Base-by-base conservation (phyloP, 1,139 yeast genomes). In the Maudiozyma humilis region DNA sequence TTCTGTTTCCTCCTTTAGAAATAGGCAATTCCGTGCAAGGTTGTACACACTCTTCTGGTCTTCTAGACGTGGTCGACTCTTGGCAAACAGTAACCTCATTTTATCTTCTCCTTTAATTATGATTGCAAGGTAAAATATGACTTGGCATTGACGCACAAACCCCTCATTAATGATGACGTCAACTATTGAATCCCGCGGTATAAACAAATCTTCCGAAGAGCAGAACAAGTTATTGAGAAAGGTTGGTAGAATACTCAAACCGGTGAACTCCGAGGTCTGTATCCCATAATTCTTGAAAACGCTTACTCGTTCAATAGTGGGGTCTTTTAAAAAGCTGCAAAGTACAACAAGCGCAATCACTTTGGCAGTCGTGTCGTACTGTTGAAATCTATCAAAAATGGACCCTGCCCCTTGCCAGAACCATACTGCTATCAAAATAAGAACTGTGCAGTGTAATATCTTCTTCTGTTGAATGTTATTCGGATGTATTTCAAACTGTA, bases 131-230 rank as follows among this genome's bases (percentile, higher is more conserved):
- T 80, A 80, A 55, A 71, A 79, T 1, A 80, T 67, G 7, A 79
- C 85, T 56, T 75, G 77, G 51, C 77, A 73, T 6, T 79, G 78
- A 48, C 69, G 71, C 36, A 45, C 45, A 55, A 81, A 80, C 1
- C 83, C 87, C 57, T 82, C 89, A 54, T 80, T 81, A 29, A 82
- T 76, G 0, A 79, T 76, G 23, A 81, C 59, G 57, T 80, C 86
- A 4, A 75, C 71, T 42, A 81, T 70, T 38, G 66, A 66, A 38
- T 70, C 74, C 34, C 71, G 63, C 0, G 85, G 80, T 13, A 79
- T 68, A 54, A 80, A 78, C 14, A 60, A 56, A 8, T 55, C 52
- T 13, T 47, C 38, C 16, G 43, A 38, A 14, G 42, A 47, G 15
- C 54, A 44, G 23, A 51, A 36, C 6, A 40, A 25, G 27, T 42